A percentile compares a stretch with the other conserved stretches of the same genome.
Evolutionary conservation across 805 yeast genomes (phyloP).

Genomic region (Wickerhamiella brachini): DNA sequence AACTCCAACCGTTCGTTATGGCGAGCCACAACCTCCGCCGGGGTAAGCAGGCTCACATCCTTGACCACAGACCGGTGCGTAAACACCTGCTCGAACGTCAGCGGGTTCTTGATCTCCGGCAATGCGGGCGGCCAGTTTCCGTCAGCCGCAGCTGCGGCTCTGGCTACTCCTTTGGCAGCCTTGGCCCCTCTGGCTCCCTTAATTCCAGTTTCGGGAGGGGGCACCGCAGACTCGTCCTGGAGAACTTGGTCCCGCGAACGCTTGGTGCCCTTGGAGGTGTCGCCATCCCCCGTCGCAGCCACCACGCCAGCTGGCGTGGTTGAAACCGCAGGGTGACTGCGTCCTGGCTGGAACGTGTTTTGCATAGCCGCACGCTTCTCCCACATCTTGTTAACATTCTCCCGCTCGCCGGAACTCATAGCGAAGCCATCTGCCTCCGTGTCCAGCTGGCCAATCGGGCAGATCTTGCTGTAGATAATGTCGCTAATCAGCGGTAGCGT

Average conservation of each 20-base stretch:
- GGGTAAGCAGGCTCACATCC: constrained; percentile 40
- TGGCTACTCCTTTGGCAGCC: not conserved
- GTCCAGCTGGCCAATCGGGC: not conserved
- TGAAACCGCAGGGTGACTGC: no score
- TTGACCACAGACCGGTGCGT: constrained; percentile 53
- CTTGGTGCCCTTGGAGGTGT: not conserved
- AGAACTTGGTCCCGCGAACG: not conserved
- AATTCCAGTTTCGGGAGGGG: no score
- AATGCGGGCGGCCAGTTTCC: constrained; percentile 46
- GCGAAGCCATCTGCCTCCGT: not conserved
- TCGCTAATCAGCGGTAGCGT: constrained; percentile 43
- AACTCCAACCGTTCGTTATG: constrained; percentile 86
- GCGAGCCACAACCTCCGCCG: constrained; percentile 40
- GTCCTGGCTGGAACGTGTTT: not conserved
- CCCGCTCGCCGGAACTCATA: not conserved
- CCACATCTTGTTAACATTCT: not conserved
- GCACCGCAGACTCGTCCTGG: not conserved
- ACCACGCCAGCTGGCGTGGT: no score
- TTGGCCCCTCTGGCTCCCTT: no score
- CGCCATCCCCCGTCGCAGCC: no score
- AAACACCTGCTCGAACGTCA: constrained; percentile 56
- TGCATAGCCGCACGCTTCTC: not conserved
- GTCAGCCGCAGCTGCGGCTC: no score
- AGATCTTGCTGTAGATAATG: constrained; percentile 31
- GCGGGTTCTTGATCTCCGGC: constrained; percentile 50